Conservation (phyloP, 2,329 filamentous ascomycete species). For the Zasmidium cellare region DNA sequence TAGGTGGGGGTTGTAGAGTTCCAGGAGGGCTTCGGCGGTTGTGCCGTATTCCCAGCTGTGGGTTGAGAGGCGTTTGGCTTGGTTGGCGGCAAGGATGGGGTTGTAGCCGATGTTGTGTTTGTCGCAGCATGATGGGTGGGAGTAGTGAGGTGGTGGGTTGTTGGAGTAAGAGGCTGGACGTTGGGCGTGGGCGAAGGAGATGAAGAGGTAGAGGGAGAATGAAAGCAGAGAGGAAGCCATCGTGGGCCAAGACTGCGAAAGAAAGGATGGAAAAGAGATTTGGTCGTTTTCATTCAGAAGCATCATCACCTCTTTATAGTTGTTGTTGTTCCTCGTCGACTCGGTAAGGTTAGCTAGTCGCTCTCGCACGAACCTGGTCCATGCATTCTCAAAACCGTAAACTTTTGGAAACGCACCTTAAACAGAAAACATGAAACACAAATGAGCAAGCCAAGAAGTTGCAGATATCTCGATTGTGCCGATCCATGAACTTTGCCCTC, state of each 20-base stretch:
- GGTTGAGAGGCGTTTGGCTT: constrained; percentile 15
- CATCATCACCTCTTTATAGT: neutral
- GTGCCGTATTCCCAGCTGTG: constrained; percentile 45
- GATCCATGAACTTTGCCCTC: neutral
- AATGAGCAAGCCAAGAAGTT: neutral
- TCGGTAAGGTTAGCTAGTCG: no score
- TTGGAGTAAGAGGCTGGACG: neutral
- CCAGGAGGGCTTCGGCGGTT: constrained; percentile 42
- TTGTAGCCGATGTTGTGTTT: constrained; percentile 13
- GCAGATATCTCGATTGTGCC: neutral
- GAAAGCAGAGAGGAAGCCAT: neutral
- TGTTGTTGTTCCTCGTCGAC: neutral
- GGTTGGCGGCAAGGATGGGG: constrained; percentile 8
- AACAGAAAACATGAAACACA: neutral
- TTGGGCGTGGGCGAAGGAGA: neutral
- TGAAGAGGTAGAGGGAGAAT: neutral
- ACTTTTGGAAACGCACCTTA: neutral
- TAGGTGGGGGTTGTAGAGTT: constrained; percentile 39
- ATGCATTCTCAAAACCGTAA: no score
- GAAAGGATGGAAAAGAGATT: neutral
- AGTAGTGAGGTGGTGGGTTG: neutral
- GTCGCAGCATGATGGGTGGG: neutral
- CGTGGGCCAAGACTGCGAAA: neutral
- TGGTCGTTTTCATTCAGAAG: neutral
- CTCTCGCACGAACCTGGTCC: no score